Evolutionary conservation across 345 rosid species (phyloP).

Genomic region (Eucalyptus decipiens): DNA sequence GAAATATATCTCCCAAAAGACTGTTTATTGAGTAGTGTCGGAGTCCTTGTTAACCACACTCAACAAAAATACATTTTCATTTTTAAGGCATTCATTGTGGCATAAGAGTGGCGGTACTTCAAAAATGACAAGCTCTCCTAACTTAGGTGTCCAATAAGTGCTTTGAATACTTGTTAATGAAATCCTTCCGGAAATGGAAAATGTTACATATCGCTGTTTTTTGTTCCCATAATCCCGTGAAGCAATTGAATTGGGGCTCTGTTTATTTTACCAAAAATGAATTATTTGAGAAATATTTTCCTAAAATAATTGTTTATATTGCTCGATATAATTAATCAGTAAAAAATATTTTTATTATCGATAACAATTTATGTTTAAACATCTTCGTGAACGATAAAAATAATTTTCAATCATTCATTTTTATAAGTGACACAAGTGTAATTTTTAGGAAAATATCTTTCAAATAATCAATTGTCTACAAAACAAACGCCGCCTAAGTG

Average conservation of each 20-base stretch:
- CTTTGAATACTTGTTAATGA: not conserved
- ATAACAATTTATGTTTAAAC: too few relatives aligned
- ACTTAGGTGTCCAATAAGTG: not conserved
- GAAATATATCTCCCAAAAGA: not conserved
- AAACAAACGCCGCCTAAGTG: accelerated
- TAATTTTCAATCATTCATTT: too few relatives aligned
- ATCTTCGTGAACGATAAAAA: accelerated
- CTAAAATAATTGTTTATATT: too few relatives aligned
- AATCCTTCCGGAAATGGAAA: not conserved
- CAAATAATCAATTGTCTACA: accelerated
- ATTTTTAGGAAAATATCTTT: too few relatives aligned
- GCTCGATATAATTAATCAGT: too few relatives aligned
- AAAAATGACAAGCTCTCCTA: not conserved
- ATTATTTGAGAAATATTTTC: too few relatives aligned
- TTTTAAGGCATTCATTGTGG: not conserved
- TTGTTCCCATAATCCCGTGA: not conserved
- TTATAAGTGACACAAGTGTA: too few relatives aligned
- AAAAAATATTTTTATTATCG: too few relatives aligned
- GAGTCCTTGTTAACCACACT: not conserved
- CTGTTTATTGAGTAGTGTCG: not conserved
- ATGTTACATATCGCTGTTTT: not conserved
- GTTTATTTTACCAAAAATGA: too few relatives aligned
- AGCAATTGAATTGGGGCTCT: not conserved
- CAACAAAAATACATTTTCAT: not conserved
- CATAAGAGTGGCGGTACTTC: not conserved